A percentile compares a stretch with the other conserved stretches of the same genome.
Conservation (phyloP, 495 filamentous ascomycete species). For the Gamarada debralockiae region DNA sequence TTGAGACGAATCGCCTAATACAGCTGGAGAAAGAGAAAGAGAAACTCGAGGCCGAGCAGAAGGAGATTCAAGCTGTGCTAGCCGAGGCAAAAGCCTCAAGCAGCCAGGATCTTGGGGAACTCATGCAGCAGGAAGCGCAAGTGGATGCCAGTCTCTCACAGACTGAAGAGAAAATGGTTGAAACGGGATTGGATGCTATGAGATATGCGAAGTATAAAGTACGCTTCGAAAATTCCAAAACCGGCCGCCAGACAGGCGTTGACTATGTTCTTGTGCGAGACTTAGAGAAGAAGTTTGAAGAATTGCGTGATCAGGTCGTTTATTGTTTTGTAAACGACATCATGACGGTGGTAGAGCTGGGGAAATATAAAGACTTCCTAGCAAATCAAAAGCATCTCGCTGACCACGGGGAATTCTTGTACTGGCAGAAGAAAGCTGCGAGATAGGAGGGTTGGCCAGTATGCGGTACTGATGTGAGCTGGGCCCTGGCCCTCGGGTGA, state of each 20-base stretch:
- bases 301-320: conserved; percentile 22
- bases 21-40: conserved; percentile 17
- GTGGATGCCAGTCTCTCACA: conserved; percentile 19
- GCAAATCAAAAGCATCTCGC: conserved; percentile 22
- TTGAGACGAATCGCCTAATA: conserved; percentile 18
- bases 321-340: conserved; percentile 22
- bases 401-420: conserved; percentile 18
- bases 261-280: conserved; percentile 20
- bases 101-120: conserved; percentile 20
- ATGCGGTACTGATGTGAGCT: conserved; percentile 7
- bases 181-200: conserved; percentile 18
- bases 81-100: conserved; percentile 13
- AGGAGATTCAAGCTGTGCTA: conserved; percentile 12
- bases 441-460: conserved; percentile 5
- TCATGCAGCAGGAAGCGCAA: conserved; percentile 15
- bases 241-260: conserved; percentile 16
- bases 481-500: conserved; percentile 1
- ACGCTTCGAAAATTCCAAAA: conserved; percentile 21
- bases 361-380: conserved; percentile 20
- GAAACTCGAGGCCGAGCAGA: conserved; percentile 17
- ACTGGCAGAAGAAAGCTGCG: conserved; percentile 3
- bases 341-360: conserved; percentile 20
- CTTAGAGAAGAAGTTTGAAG: conserved; percentile 19
- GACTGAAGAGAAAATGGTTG: conserved; percentile 19
- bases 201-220: conserved; percentile 20